Base-by-base conservation (phyloP, 139 green algal genomes). In the Chlamydomonas sp. region DNA sequence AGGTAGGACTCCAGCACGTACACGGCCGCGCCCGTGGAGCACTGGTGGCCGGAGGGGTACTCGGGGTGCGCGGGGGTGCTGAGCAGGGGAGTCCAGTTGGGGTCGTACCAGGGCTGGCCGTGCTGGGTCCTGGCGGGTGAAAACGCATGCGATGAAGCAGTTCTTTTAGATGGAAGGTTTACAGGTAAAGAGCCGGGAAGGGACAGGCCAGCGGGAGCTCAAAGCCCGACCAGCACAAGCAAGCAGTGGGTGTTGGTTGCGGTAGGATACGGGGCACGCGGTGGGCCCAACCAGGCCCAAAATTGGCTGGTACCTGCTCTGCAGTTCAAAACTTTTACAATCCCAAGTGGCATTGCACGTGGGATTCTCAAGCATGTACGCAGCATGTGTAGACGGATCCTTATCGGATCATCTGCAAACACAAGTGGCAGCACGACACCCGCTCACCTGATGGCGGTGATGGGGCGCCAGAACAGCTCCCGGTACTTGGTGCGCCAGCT, bases 41-140 rank as follows among this genome's bases (percentile, higher is more conserved):
- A 72, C 63, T 77, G 71, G 86, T 92, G 89, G 71, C 89, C 85
- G 61, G 77, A 88, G 61, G 86, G 78, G 78, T 88, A 90, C 90
- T 92, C 90, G 17, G 90, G 90, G 86, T 92, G 85, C 64, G 83
- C 20, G n/a, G 90, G 90, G 14, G 90, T 92, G 73, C 61, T 9
- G 4, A 92, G 77, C n/a, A 85, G 15, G 31, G 90, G 86, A 1
- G 17, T 75, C 90, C 86, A 92, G 71, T 7, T 84, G 60, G 86
- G 69, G 86, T 91, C 78, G 4, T 62, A 15, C 59, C 10, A 31
- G 6, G 16, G 3, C 8, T 49, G 60, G 81, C 77, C 81, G 63
- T 92, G 85, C 20, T 63, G 16, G 49, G 31, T 76, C 71, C 83
- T 80, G 83, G 77, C 60, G 58, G 7, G 58, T 31, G 72, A 7